Conservation (phyloP, 108 stramenopile species). For the Cyclotella choctawhatcheeana region DNA sequence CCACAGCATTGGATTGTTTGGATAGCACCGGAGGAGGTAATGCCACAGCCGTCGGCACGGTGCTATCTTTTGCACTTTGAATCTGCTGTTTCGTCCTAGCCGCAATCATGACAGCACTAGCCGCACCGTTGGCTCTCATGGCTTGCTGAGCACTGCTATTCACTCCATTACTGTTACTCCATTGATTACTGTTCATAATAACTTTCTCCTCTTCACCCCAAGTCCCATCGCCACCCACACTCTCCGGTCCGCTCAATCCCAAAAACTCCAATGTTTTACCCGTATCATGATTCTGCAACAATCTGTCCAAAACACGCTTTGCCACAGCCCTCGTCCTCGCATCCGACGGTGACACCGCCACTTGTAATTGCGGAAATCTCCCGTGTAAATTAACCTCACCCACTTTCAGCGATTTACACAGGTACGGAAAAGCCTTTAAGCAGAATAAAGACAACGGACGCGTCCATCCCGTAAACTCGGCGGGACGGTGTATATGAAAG, state of each 20-base stretch:
- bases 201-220: slow-evolving; percentile 29
- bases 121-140: slow-evolving; percentile 21
- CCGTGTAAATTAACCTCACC: slow-evolving; percentile 56
- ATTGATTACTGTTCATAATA: slow-evolving; percentile 2
- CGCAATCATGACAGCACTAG: slow-evolving; percentile 44
- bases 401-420: slow-evolving; percentile 47
- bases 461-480: slow-evolving; percentile 33
- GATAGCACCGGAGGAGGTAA: slow-evolving; percentile 5
- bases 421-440: slow-evolving; percentile 56
- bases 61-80: slow-evolving; percentile 65
- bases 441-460: slow-evolving; percentile 47
- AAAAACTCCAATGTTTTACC: slow-evolving; percentile 53
- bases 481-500: slow-evolving; percentile 41
- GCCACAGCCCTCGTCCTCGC: slow-evolving; percentile 28
- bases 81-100: slow-evolving; percentile 60
- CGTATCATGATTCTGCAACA: slow-evolving; percentile 47
- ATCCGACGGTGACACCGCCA: slow-evolving; percentile 42
- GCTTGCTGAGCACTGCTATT: not conserved
- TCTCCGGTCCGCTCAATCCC: slow-evolving; percentile 44
- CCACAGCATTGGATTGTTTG: not conserved
- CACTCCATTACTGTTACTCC: too few relatives aligned
- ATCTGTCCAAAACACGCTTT: slow-evolving; percentile 35
- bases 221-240: slow-evolving; percentile 53
- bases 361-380: slow-evolving; percentile 51
- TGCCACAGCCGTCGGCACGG: slow-evolving; percentile 26